A percentile compares a stretch with the other conserved stretches of the same genome.
Evolutionary conservation across 257 asterid species (phyloP).

Genomic region (Sherardia arvensis): DNA sequence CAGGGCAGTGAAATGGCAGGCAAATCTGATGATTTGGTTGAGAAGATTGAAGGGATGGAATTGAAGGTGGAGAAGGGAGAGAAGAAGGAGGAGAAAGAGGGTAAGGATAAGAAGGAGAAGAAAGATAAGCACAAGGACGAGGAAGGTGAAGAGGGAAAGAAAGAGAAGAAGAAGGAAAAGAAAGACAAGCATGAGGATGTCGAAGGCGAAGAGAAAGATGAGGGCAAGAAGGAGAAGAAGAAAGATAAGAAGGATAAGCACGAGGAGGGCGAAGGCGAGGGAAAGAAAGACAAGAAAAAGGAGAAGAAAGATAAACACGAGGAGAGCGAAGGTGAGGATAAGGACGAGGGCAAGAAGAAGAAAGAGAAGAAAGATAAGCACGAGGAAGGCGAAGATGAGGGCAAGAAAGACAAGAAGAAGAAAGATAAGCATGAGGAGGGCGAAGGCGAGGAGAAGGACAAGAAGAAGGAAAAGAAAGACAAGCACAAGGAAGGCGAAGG

Average conservation of each 20-base stretch:
- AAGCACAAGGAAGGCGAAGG: conserved; percentile 9
- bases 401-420: conserved; percentile 5
- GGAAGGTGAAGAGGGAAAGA: conserved; percentile 15
- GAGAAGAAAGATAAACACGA: conserved; percentile 12
- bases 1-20: no score
- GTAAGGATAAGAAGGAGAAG: no score
- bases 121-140: no score
- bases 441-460: conserved; percentile 11
- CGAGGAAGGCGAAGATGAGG: conserved; percentile 9
- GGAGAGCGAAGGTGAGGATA: background rate
- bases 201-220: conserved; percentile 10
- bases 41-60: no score
- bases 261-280: conserved; percentile 6
- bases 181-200: conserved; percentile 15
- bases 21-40: no score
- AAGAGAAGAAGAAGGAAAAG: conserved; percentile 18
- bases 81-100: no score
- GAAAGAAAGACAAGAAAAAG: background rate
- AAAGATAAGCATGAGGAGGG: background rate
- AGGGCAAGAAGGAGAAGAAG: conserved; percentile 7
- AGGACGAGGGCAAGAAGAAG: background rate
- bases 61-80: no score
- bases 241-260: conserved; percentile 5
- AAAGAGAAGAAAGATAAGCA: conserved; percentile 8
- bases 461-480: conserved; percentile 3